phyloP scores from a whole-genome alignment of 768 basidiomycete genomes.

The Termitomyces sp. region DNA sequence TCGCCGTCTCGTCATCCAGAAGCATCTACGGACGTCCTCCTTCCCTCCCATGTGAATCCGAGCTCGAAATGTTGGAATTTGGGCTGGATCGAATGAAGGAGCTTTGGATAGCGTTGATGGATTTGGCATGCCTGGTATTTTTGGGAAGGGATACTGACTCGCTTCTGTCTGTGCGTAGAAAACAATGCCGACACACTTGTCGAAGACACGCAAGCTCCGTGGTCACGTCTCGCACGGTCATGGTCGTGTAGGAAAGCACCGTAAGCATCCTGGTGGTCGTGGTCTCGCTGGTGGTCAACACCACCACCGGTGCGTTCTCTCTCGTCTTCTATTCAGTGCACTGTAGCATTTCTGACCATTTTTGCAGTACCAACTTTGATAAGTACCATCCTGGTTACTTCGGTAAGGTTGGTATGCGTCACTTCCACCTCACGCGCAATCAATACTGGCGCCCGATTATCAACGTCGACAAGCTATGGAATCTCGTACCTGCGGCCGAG shows the following conservation, averaged over 20 bases:
- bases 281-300: slow-evolving; percentile 99
- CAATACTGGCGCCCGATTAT: slow-evolving; percentile 90
- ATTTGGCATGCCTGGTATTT: slow-evolving; percentile 15
- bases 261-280: slow-evolving; percentile 99
- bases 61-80: slow-evolving; percentile 23
- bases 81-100: slow-evolving; percentile 35
- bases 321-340: not conserved
- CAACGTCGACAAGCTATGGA: slow-evolving; percentile 98
- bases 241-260: slow-evolving; percentile 99
- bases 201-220: slow-evolving; percentile 98
- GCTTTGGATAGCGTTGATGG: slow-evolving; percentile 47
- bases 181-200: slow-evolving; percentile 91
- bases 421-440: slow-evolving; percentile 94
- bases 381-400: slow-evolving; percentile 99
- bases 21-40: slow-evolving; percentile 1
- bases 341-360: not conserved
- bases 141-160: slow-evolving; percentile 18
- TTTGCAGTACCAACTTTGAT: slow-evolving; percentile 86
- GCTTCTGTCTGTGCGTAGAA: slow-evolving; percentile 24
- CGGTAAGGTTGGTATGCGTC: slow-evolving; percentile 99
- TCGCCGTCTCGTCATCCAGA: slow-evolving; percentile 1
- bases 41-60: slow-evolving; percentile 9
- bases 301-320: slow-evolving; percentile 83
- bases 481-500: slow-evolving; percentile 82
- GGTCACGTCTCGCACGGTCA: slow-evolving; percentile 99